These are phyloP conservation scores for Chlamydomonas sp. DNA, from an alignment of 139 green algal genomes.

Conservation along the genomic window DNA sequence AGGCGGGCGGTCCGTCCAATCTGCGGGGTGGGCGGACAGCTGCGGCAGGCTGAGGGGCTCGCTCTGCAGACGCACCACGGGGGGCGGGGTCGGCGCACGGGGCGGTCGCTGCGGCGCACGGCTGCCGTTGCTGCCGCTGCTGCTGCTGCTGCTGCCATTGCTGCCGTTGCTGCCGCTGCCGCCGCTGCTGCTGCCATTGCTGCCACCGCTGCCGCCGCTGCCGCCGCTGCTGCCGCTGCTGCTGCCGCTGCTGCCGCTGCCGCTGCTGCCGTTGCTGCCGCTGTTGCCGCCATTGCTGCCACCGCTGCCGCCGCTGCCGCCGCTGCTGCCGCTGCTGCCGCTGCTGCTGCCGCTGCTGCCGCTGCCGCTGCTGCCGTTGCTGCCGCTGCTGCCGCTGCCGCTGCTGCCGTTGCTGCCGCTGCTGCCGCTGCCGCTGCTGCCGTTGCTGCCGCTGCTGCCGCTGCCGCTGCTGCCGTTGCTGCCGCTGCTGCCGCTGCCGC, in stretches of 20 bases:
- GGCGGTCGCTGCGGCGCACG: too few relatives aligned
- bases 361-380: not conserved
- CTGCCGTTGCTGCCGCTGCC: constrained; percentile 1
- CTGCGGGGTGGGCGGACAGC: too few relatives aligned
- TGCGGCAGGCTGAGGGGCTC: too few relatives aligned
- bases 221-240: not conserved
- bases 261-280: not conserved
- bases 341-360: not conserved
- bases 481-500: not conserved
- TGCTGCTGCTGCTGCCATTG: not conserved
- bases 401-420: not conserved
- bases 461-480: constrained; percentile 1
- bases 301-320: too few relatives aligned
- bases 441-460: not conserved
- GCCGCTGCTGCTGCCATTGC: not conserved
- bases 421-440: not conserved
- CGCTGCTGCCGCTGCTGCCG: too few relatives aligned
- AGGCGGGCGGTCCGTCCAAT: too few relatives aligned
- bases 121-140: not conserved
- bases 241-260: constrained; percentile 11
- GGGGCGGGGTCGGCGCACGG: too few relatives aligned
- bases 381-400: not conserved
- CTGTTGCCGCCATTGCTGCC: not conserved
- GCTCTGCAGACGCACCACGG: too few relatives aligned
- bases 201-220: not conserved